phyloP scores from a whole-genome alignment of 331 rosid genomes.

The Quercus phellos region DNA sequence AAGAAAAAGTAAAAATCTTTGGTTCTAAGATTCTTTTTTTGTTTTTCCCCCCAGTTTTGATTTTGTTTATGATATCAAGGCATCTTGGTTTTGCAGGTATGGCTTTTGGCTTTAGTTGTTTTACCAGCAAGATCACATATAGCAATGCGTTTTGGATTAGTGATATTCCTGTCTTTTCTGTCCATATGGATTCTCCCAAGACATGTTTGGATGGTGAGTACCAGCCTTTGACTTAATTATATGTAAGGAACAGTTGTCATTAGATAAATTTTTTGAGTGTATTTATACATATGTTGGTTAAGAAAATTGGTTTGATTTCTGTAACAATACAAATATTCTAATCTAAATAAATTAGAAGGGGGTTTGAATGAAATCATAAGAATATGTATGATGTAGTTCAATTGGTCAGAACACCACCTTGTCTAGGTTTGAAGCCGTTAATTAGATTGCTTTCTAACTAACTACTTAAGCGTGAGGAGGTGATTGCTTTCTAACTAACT shows the following conservation, averaged over 20 bases:
- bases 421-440: not conserved
- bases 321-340: too few species aligned
- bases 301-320: not conserved
- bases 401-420: too few species aligned
- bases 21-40: not conserved
- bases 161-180: slow-evolving; percentile 60
- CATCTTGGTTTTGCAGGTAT: slow-evolving; percentile 51
- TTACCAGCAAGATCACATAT: slow-evolving; percentile 84
- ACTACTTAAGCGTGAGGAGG: not conserved
- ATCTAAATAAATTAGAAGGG: too few species aligned
- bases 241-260: not conserved
- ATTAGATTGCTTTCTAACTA: not conserved
- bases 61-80: not conserved
- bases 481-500: not conserved
- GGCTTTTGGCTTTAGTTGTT: slow-evolving; percentile 93
- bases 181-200: slow-evolving; percentile 76
- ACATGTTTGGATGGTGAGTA: slow-evolving; percentile 66
- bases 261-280: not conserved
- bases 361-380: too few species aligned
- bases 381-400: too few species aligned
- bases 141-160: slow-evolving; percentile 64
- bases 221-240: slow-evolving; percentile 11
- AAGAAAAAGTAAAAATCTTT: not conserved
- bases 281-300: not conserved
- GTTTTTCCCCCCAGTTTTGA: not conserved